Percentiles rank a stretch among this genome's conserved stretches.
These are phyloP conservation scores for Aspergillus piperis DNA, from an alignment of 2,329 filamentous ascomycete species.

Conservation along the genomic window DNA sequence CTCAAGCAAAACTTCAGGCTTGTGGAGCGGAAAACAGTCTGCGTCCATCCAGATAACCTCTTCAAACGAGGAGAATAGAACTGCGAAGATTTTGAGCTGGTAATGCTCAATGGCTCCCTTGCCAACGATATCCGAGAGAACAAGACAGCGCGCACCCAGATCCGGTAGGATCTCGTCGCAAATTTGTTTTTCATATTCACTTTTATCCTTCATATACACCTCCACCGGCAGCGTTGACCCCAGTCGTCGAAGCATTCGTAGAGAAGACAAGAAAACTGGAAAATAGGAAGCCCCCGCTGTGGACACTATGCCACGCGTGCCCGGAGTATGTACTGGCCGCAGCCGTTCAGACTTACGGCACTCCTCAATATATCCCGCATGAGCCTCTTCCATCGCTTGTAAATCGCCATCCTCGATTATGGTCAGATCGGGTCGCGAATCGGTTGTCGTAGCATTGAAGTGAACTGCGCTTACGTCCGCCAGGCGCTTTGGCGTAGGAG, in stretches of 20 bases:
- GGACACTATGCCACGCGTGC: conserved; percentile 53
- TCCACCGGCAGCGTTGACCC: conserved; percentile 54
- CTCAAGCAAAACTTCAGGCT: conserved; percentile 52
- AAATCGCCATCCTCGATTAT: conserved; percentile 36
- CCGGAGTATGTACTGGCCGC: conserved; percentile 38
- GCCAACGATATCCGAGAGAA: conserved; percentile 47
- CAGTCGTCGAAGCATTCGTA: conserved; percentile 55
- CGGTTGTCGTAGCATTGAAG: conserved; percentile 33
- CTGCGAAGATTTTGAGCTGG: conserved; percentile 60
- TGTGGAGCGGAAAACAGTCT: conserved; percentile 55
- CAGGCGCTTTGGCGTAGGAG: conserved; percentile 30
- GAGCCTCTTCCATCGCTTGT: conserved; percentile 40
- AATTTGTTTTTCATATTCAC: conserved; percentile 43
- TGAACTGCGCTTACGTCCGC: conserved; percentile 26
- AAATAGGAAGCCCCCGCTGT: conserved; percentile 52
- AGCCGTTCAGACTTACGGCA: conserved; percentile 31
- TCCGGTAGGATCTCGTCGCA: conserved; percentile 44
- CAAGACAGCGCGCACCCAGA: conserved; percentile 45
- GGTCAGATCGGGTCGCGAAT: conserved; percentile 40
- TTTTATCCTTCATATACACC: conserved; percentile 44
- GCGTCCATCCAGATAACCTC: conserved; percentile 61
- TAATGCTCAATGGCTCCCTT: conserved; percentile 46
- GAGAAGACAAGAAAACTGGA: conserved; percentile 52
- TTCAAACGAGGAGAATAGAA: conserved; percentile 61
- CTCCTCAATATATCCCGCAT: conserved; percentile 44